Base-by-base conservation (phyloP, 768 basidiomycete genomes). In the Multifurca ochricompacta region DNA sequence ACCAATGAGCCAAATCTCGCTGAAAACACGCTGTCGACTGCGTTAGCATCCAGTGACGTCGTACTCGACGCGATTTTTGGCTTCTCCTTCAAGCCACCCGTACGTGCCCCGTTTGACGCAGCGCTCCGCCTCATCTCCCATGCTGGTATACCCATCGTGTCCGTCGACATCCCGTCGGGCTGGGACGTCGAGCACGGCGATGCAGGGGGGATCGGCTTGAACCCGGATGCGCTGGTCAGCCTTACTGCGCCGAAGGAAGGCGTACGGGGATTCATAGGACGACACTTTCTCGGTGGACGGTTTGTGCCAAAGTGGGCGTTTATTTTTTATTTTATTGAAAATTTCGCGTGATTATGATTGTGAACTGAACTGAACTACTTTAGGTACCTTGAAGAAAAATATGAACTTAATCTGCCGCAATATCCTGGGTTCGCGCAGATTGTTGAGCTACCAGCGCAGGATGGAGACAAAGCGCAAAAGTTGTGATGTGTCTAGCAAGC, bases 1-100 rank as follows among this genome's bases (percentile, higher is more conserved):
- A 73, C 77, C 7, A 30, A 36, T 4, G 70, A 67, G 35, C 76
- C 78, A 19, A 61, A 68, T 14, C 31, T 41, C 1, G 39, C 34
- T 1, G 53, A 39, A 36, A 71, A 74, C 18, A 61, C 73, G 31
- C 75, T 88, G 18, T 66, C 70, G 43, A 65, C 70, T 39, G 77
- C 78, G 6, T 73, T 87, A 34, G 64, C 72, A 6, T 73, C 77
- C 28, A 79, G 81, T 4, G 89, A 96, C 67, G 82, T 96, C 39
- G 78, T 98, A 18, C 75, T 99, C 50, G 96, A 99, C 65, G 91
- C 94, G 4, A 87, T 99, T 53, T 99, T 99, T 63, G 96, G 95
- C 4, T 98, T 99, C 73, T 97, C 94, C 1, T 99, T 98, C 79
- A 77, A 86, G 54, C 86, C 87, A 0, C 94, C 96, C 32, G 77